phyloP scores from a whole-genome alignment of 306 rosid genomes.

The Urtica urens region DNA sequence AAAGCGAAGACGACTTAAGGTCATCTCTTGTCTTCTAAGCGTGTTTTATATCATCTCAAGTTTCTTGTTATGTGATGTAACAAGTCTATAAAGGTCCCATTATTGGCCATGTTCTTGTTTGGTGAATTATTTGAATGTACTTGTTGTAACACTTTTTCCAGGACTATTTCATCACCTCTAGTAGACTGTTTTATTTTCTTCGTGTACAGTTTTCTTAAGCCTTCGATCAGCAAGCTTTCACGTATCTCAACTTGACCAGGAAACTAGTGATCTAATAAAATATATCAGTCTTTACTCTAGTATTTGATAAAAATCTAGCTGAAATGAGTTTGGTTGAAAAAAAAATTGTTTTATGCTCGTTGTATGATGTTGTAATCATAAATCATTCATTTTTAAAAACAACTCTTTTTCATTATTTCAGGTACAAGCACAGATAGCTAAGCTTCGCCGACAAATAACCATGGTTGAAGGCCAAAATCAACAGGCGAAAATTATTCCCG shows the following conservation, averaged over 20 bases:
- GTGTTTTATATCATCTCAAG: background rate
- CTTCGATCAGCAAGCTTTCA: background rate
- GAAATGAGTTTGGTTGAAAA: background rate
- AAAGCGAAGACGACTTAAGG: background rate
- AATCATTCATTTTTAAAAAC: slow-evolving; percentile 9
- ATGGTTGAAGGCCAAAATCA: slow-evolving; percentile 47
- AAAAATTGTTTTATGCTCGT: background rate
- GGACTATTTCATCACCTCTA: too few species aligned
- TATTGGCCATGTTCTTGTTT: background rate
- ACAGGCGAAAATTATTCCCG: slow-evolving; percentile 33
- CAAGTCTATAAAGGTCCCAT: background rate
- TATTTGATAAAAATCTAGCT: too few species aligned
- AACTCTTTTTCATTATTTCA: slow-evolving; percentile 12
- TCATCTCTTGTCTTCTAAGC: background rate
- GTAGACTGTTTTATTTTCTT: background rate
- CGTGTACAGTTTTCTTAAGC: background rate
- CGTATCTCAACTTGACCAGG: background rate
- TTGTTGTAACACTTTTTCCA: background rate
- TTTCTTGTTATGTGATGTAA: slow-evolving; percentile 3
- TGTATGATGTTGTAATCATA: background rate
- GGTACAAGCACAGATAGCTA: slow-evolving; percentile 68
- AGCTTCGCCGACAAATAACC: slow-evolving; percentile 48
- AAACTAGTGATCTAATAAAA: too few species aligned
- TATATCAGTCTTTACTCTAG: too few species aligned
- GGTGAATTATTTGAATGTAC: background rate